Base-by-base conservation (phyloP, 371 early-diverging fungal genomes). In the Mortierella sp. region DNA sequence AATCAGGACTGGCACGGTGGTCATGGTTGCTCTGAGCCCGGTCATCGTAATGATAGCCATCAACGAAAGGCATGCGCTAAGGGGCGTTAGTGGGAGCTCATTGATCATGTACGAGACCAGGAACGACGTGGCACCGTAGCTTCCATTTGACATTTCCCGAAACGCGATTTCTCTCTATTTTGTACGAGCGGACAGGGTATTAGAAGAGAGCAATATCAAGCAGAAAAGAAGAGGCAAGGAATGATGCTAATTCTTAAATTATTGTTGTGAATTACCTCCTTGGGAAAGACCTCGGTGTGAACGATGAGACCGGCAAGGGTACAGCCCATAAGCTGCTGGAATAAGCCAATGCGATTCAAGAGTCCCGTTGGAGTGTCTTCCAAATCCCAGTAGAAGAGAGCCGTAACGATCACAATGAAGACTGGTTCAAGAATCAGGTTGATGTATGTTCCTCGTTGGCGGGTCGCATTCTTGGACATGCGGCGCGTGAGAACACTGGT, bases 121-220 rank as follows among this genome's bases (percentile, higher is more conserved):
- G 24, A 80, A 80, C 16, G 80, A 53, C 3, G 80, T 48, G 7
- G 73, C 73, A n/a, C 76, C 40, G 41, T 80, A 80, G 4, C 63
- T 16, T 19, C 76, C 80, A 13, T 76, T 73, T 22, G 76, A 73
- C 47, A 80, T 73, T 66, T 80, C 80, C 9, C 73, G 68, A 63
- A 70, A 73, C 0, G 80, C 80, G 22, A 80, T 53, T 2, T 67
- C 68, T 39, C 74, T 47, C 77, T 80, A 14, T 34, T n/a, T n/a
- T n/a, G n/a, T n/a, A n/a, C n/a, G n/a, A n/a, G n/a, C n/a, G n/a
- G n/a, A n/a, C n/a, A n/a, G 29, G 26, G 9, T 14, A n/a, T 19
- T 41, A 43, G 19, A 39, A 19, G 22, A 31, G 26, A 19, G 34
- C 34, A 29, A 53, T n/a, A n/a, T n/a, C n/a, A n/a, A n/a, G n/a